phyloP scores from a whole-genome alignment of 345 rosid species.

The Aurinia saxatilis region DNA sequence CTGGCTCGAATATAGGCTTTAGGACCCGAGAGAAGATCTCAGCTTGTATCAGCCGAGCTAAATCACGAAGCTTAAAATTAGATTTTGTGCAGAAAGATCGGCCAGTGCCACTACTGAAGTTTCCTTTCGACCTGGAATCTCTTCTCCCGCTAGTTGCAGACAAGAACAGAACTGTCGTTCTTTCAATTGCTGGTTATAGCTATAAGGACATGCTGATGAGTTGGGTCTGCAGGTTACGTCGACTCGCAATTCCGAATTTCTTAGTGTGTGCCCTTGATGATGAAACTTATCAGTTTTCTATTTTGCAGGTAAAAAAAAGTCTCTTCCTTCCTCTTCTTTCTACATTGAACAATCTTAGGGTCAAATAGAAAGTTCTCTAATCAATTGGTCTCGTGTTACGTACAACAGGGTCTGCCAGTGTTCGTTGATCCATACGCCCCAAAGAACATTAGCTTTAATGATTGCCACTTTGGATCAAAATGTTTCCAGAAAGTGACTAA shows the following conservation, averaged over 20 bases:
- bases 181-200: constrained; percentile 84
- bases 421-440: constrained; percentile 70
- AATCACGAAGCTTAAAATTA: constrained; percentile 25
- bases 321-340: neutral
- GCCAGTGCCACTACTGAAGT: constrained; percentile 22
- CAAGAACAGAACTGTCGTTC: constrained; percentile 61
- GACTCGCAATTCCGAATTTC: constrained; percentile 64
- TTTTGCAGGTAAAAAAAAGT: constrained; percentile 50
- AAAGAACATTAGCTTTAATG: constrained; percentile 70
- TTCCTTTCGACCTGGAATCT: constrained; percentile 58
- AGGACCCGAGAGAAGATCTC: constrained; percentile 34
- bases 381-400: neutral
- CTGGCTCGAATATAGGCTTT: constrained; percentile 26
- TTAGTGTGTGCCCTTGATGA: constrained; percentile 81
- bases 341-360: neutral
- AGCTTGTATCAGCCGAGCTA: constrained; percentile 38
- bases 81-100: constrained; percentile 33
- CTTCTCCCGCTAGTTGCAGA: constrained; percentile 62
- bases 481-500: constrained; percentile 92
- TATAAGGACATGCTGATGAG: constrained; percentile 95
- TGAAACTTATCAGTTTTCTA: constrained; percentile 64
- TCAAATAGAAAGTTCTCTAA: neutral
- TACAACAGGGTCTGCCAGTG: constrained; percentile 70
- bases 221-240: constrained; percentile 87
- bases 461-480: constrained; percentile 86